phyloP scores from a whole-genome alignment of 257 asterid genomes.

The Hygrophila difformis region DNA sequence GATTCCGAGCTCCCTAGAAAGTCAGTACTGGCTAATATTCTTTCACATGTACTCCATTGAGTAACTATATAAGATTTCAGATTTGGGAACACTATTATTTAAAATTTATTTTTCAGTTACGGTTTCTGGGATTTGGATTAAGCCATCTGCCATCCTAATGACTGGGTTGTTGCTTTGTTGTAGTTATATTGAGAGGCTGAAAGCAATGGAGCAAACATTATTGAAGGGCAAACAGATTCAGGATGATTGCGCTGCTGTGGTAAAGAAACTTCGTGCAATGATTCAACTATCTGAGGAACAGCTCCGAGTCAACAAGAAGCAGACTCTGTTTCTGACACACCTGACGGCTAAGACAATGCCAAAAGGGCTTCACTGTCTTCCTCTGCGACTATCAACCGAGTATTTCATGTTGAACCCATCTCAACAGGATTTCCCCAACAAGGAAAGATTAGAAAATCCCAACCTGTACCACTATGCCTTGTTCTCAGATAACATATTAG shows the following conservation, averaged over 20 bases:
- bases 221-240: conserved; percentile 74
- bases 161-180: conserved; percentile 10
- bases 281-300: conserved; percentile 58
- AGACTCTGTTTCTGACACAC: conserved; percentile 49
- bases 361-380: conserved; percentile 68
- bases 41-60: conserved; percentile 1
- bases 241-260: conserved; percentile 49
- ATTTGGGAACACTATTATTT: not conserved
- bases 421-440: conserved; percentile 48
- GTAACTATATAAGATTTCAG: not conserved
- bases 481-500: conserved; percentile 82
- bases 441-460: conserved; percentile 57
- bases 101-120: not conserved
- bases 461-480: conserved; percentile 78
- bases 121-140: not conserved
- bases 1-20: conserved; percentile 76
- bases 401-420: conserved; percentile 47
- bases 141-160: not conserved
- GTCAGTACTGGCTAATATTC: conserved; percentile 34
- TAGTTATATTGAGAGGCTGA: conserved; percentile 69
- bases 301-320: conserved; percentile 55
- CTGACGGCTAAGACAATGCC: conserved; percentile 62
- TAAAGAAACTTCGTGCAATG: conserved; percentile 63
- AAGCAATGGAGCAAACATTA: conserved; percentile 75
- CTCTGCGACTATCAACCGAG: conserved; percentile 55